Evolutionary conservation across 2,329 filamentous ascomycete genomes (phyloP).

Genomic region (Fusarium chuoi): DNA sequence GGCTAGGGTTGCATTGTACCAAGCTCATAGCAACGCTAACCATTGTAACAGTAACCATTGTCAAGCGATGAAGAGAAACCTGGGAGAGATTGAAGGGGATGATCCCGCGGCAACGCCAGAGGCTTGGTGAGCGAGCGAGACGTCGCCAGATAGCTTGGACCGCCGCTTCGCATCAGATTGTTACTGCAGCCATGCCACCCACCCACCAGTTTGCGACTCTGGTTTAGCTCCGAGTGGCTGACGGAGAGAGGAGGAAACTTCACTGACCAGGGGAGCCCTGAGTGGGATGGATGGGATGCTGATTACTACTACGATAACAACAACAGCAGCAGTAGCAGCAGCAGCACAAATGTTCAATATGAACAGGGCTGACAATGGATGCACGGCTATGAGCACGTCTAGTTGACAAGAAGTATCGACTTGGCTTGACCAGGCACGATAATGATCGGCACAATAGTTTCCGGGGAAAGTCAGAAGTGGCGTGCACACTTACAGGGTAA

Average conservation of each 20-base stretch:
- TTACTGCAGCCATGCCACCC: constrained; percentile 32
- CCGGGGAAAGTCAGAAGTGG: constrained; percentile 40
- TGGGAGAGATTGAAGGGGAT: constrained; percentile 37
- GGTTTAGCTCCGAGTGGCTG: constrained; percentile 19
- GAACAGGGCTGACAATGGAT: constrained; percentile 45
- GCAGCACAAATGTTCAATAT: constrained; percentile 33
- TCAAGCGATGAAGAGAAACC: constrained; percentile 73
- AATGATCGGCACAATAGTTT: constrained; percentile 44
- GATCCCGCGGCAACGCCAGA: constrained; percentile 31
- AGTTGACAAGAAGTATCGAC: constrained; percentile 38
- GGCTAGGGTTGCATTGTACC: constrained; percentile 21
- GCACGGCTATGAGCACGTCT: constrained; percentile 42
- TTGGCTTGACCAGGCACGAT: constrained; percentile 41
- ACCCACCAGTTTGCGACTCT: constrained; percentile 32
- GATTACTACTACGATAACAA: constrained; percentile 11
- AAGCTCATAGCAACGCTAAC: constrained; percentile 41
- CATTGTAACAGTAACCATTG: constrained; percentile 59
- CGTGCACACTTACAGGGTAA: constrained; percentile 35
- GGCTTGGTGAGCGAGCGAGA: constrained; percentile 21
- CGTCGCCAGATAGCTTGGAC: constrained; percentile 28
- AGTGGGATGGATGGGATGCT: constrained; percentile 32
- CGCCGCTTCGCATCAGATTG: constrained; percentile 37
- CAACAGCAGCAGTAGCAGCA: not conserved
- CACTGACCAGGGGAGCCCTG: constrained; percentile 16
- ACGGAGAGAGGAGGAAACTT: constrained; percentile 29